A percentile compares a stretch with the other conserved stretches of the same genome.
Evolutionary conservation across 2,329 filamentous ascomycete genomes (phyloP).

Genomic region (Rhinocladiella mackenziei): DNA sequence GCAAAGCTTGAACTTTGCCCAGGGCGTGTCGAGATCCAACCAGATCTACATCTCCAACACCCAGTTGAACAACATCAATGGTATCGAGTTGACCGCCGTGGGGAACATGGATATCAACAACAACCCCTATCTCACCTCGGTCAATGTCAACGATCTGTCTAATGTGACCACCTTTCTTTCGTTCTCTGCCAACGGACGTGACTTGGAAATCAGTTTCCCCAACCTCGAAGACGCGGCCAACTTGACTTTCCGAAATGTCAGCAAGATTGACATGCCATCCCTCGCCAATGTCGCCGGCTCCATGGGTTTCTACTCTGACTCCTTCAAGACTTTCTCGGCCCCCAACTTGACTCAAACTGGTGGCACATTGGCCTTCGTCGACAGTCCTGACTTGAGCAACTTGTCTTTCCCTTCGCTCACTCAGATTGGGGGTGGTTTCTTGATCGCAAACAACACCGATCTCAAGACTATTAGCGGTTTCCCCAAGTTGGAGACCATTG

Average conservation of each 20-base stretch:
- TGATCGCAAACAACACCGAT: conserved; percentile 84
- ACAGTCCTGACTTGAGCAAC: conserved; percentile 61
- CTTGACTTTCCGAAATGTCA: conserved; percentile 78
- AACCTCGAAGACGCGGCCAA: conserved; percentile 74
- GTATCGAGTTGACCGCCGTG: conserved; percentile 74
- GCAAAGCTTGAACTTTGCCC: conserved; percentile 56
- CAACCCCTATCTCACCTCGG: conserved; percentile 73
- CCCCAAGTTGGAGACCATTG: conserved; percentile 62
- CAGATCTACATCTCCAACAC: conserved; percentile 80
- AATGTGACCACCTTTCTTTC: conserved; percentile 68
- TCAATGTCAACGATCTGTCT: conserved; percentile 68
- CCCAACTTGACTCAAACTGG: conserved; percentile 45
- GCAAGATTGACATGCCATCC: conserved; percentile 67
- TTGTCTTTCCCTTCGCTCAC: conserved; percentile 68
- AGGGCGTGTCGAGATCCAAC: conserved; percentile 63
- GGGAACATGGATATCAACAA: conserved; percentile 78
- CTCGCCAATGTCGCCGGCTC: conserved; percentile 71
- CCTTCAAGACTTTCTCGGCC: conserved; percentile 42
- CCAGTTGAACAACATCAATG: conserved; percentile 69
- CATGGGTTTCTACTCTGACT: conserved; percentile 78
- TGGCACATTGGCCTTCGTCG: conserved; percentile 54
- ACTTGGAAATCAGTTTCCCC: conserved; percentile 68
- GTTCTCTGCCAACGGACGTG: conserved; percentile 74
- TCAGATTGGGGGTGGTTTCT: conserved; percentile 71
- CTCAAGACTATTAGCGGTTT: conserved; percentile 65